Base-by-base conservation (phyloP, 495 filamentous ascomycete species). In the Hyaloscypha variabilis region DNA sequence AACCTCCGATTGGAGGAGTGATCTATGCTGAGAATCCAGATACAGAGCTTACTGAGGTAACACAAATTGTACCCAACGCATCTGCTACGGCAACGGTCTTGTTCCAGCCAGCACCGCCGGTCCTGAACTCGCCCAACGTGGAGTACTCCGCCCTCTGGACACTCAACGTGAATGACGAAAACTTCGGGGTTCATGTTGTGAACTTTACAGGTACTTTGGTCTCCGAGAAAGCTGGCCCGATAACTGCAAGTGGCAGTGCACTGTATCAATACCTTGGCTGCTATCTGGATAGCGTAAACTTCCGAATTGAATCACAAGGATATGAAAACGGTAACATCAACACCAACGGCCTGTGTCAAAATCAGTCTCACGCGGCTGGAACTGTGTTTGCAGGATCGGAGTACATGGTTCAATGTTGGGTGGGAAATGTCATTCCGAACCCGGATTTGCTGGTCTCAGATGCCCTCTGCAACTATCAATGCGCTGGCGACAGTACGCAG, bases 111-210 rank as follows among this genome's bases (percentile, higher is more conserved):
- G 46, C 54, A 34, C 24, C 64, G 1, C 60, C 67, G 8, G 51
- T 67, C 42, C 65, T 67, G 5, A 78, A 78, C 31, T 42, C 64
- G 3, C 63, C 66, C 28, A 50, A 71, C 17, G 25, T 71, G 23
- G 21, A 58, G 3, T 72, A 72, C 53, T 69, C 66, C 31, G 76
- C 71, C 36, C 61, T 67, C 21, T 80, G 79, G 79, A 79, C 74
- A 19, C 62, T 80, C 28, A 81, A 81, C 65, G 74, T 73, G 10
- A 73, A 79, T 65, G 78, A 82, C 61, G 65, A 77, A 2, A 71
- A 67, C 19, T 76, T 77, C 56, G 72, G 74, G 46, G 71, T 77
- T 21, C 75, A 78, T 52, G 68, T 73, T 2, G 69, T 78, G 17
- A 58, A 73, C 60, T 71, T 75, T 29, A 71, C 70, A 30, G 75